Conservation (phyloP, 176 grass and related monocot species). For the Oryza longistaminata region DNA sequence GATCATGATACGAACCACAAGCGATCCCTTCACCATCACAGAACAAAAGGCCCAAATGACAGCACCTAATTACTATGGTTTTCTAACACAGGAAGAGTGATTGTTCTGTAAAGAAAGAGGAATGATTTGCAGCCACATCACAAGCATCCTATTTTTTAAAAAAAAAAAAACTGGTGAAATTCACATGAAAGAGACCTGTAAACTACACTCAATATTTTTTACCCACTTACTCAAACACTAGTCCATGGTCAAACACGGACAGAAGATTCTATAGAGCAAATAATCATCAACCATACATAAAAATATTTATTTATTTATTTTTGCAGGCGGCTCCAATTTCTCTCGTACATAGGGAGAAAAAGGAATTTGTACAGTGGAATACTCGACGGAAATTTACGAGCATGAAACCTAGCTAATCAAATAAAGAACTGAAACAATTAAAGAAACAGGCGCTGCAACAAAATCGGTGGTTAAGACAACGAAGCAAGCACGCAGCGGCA, state of each 20-base stretch:
- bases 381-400: slow-evolving; percentile 7
- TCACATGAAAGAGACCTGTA: slow-evolving; percentile 43
- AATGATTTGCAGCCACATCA: slow-evolving; percentile 45
- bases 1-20: slow-evolving; percentile 24
- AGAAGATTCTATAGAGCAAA: slow-evolving; percentile 8
- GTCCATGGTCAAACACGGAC: slow-evolving; percentile 36
- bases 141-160: slow-evolving; percentile 7
- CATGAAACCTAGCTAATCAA: slow-evolving; percentile 19
- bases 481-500: slow-evolving; percentile 30
- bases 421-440: slow-evolving; percentile 6
- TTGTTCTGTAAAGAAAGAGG: slow-evolving; percentile 17
- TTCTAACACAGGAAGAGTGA: slow-evolving; percentile 33
- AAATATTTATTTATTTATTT: background rate
- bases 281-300: slow-evolving; percentile 8
- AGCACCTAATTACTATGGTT: slow-evolving; percentile 23
- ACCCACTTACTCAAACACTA: slow-evolving; percentile 35
- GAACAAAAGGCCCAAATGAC: slow-evolving; percentile 32
- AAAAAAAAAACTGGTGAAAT: slow-evolving; percentile 24
- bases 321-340: background rate
- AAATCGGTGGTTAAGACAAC: slow-evolving; percentile 38
- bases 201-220: slow-evolving; percentile 32
- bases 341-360: background rate
- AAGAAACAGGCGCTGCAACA: slow-evolving; percentile 28
- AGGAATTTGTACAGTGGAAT: background rate
- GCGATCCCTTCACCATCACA: slow-evolving; percentile 26